phyloP scores from a whole-genome alignment of 805 yeast species.

The Clavispora vitiphila region DNA sequence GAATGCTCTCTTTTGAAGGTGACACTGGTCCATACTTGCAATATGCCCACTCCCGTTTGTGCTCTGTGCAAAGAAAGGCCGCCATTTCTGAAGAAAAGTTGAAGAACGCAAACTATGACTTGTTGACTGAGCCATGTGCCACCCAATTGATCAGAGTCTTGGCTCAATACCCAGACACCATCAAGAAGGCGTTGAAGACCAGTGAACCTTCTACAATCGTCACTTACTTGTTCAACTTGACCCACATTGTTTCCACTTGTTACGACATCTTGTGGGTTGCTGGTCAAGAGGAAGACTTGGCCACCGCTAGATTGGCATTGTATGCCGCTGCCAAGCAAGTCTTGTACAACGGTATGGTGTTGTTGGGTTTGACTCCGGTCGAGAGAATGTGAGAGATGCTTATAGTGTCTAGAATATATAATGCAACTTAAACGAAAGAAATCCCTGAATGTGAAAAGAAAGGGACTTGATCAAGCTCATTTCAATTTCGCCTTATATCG shows the following conservation, averaged over 20 bases:
- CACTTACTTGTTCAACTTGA: slow-evolving; percentile 84
- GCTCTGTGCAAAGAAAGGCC: slow-evolving; percentile 89
- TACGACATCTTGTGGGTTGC: slow-evolving; percentile 96
- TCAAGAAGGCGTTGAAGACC: slow-evolving; percentile 77
- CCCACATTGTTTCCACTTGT: slow-evolving; percentile 94
- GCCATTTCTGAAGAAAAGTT: slow-evolving; percentile 37
- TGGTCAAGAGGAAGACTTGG: slow-evolving; percentile 84
- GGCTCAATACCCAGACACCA: slow-evolving; percentile 87
- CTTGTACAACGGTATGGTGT: slow-evolving; percentile 79
- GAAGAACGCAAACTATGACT: slow-evolving; percentile 48
- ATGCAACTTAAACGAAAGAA: not conserved
- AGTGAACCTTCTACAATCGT: slow-evolving; percentile 92
- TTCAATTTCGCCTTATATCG: too few relatives aligned
- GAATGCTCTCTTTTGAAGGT: slow-evolving; percentile 98
- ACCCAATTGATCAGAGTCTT: slow-evolving; percentile 66
- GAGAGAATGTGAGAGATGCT: slow-evolving; percentile 72
- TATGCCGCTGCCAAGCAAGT: slow-evolving; percentile 89
- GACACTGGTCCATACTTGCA: slow-evolving; percentile 99
- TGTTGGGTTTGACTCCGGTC: slow-evolving; percentile 95
- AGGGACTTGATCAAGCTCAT: too few relatives aligned
- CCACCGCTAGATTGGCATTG: slow-evolving; percentile 86
- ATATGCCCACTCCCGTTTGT: slow-evolving; percentile 95
- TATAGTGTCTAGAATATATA: not conserved
- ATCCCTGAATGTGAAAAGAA: too few relatives aligned
- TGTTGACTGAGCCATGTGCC: slow-evolving; percentile 70